Percentiles rank a stretch among this genome's conserved stretches.
Conservation (phyloP, 768 basidiomycete genomes). For the Mycena crocata region DNA sequence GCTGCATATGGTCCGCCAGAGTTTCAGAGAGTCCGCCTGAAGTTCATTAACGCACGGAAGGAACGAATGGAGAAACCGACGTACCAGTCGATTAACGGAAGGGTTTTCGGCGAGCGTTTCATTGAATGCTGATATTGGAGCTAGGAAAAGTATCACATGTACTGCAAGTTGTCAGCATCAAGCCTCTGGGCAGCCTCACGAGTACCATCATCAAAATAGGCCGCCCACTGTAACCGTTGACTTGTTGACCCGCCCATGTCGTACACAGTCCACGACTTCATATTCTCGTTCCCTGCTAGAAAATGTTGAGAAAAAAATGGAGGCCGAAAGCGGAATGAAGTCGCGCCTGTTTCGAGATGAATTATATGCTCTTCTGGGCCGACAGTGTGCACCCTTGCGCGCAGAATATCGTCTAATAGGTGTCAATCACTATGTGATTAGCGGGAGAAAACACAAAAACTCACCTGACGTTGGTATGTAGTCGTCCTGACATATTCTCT, state of each 20-base stretch:
- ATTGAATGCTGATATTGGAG: constrained; percentile 74
- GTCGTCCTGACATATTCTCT: constrained; percentile 59
- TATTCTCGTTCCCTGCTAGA: constrained; percentile 39
- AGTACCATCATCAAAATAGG: constrained; percentile 74
- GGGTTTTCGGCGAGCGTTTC: constrained; percentile 71
- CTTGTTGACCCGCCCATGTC: constrained; percentile 73
- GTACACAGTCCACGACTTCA: constrained; percentile 70
- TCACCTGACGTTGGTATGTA: constrained; percentile 67
- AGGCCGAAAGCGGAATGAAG: neutral
- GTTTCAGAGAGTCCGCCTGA: constrained; percentile 65
- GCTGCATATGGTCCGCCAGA: constrained; percentile 71
- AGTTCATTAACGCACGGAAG: neutral
- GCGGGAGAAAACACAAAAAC: constrained; percentile 30
- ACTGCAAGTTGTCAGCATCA: constrained; percentile 47
- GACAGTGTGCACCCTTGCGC: constrained; percentile 70
- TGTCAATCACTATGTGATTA: constrained; percentile 7
- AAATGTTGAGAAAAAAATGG: neutral
- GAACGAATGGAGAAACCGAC: constrained; percentile 28
- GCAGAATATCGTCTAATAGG: constrained; percentile 67
- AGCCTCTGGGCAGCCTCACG: constrained; percentile 22
- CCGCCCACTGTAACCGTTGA: constrained; percentile 66
- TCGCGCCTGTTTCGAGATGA: constrained; percentile 54
- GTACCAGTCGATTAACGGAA: constrained; percentile 68
- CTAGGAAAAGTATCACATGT: constrained; percentile 74
- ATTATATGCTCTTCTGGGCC: constrained; percentile 75